Evolutionary conservation across 768 basidiomycete genomes (phyloP), one percentile per base, ranked within the genome.

Genomic region (Lyophyllum decastes): DNA sequence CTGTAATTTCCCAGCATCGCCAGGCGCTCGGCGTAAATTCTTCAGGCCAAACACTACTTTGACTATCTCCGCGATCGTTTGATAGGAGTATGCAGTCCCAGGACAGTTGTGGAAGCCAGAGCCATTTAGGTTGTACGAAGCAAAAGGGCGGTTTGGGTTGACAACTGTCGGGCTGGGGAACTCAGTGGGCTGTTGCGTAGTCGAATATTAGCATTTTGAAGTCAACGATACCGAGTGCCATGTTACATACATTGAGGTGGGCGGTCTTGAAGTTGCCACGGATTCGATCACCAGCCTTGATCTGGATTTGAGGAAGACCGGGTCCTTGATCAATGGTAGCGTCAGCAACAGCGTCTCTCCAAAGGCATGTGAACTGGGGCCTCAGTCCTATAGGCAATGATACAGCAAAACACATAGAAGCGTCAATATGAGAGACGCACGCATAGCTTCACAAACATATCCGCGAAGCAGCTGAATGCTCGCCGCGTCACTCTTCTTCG

Each of bases 361-460:
- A 77, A 16, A 82, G 67, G 34, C 76, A 80, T 5, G 71, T 59
- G 67, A 70, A 78, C 63, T 81, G 77, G 4, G 76, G 74, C 53
- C 70, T 72, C 30, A 78, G 64, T 26, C 73, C 76, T 76, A 43
- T n/a, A 14, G 48, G 7, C 9, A 12, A 38, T 30, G 30, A 43
- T 17, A 33, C 44, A 21, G 30, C 17, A 3, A 48, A 21, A 22
- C 45, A 24, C n/a, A n/a, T n/a, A n/a, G 21, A 14, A 27, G 25
- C 2, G 21, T 14, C 22, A 26, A 53, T 19, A 16, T 38, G 21
- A 33, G 35, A n/a, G 11, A 72, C 77, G 49, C 43, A 79, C 82
- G 70, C 75, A 82, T 76, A 0, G 77, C 83, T 61, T 85, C 82
- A 19, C 76, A 68, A 16, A 81, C 76, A 64, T 84, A 85, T 12